Conservation (phyloP, 1,284 basidiomycete genomes). For the Marasmius sp. region DNA sequence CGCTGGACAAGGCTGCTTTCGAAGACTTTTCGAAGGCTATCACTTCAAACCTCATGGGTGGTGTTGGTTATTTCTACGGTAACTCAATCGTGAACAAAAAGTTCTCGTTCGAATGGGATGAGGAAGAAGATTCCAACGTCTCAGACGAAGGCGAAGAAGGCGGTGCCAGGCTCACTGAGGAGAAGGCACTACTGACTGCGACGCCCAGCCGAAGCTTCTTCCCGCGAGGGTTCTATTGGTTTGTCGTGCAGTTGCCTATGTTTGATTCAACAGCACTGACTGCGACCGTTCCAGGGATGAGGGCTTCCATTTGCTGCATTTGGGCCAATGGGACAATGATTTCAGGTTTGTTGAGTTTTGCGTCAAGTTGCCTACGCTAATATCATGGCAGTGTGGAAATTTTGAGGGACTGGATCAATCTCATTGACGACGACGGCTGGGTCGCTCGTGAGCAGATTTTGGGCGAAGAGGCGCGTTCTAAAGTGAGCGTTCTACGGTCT, state of each 20-base stretch:
- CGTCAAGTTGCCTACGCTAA: slow-evolving; percentile 1
- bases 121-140: slow-evolving; percentile 62
- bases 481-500: slow-evolving; percentile 39
- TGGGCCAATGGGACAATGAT: slow-evolving; percentile 91
- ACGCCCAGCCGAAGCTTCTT: slow-evolving; percentile 96
- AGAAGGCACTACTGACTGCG: slow-evolving; percentile 81
- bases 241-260: slow-evolving; percentile 15
- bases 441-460: slow-evolving; percentile 94
- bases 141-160: slow-evolving; percentile 39
- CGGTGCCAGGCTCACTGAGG: slow-evolving; percentile 71
- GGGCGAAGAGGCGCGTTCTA: slow-evolving; percentile 92
- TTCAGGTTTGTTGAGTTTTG: slow-evolving; percentile 55
- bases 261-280: slow-evolving; percentile 2
- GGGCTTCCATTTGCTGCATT: slow-evolving; percentile 90
- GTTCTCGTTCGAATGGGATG: slow-evolving; percentile 88
- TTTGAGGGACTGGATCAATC: slow-evolving; percentile 83
- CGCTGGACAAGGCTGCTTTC: slow-evolving; percentile 48
- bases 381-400: slow-evolving; percentile 70
- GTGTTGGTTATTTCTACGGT: slow-evolving; percentile 95
- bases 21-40: slow-evolving; percentile 82
- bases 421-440: slow-evolving; percentile 94
- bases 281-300: slow-evolving; percentile 68
- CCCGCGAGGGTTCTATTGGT: slow-evolving; percentile 96
- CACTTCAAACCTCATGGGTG: slow-evolving; percentile 87
- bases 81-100: slow-evolving; percentile 82